Percentiles rank a stretch among this genome's conserved stretches.
Evolutionary conservation across 345 rosid species (phyloP).

Genomic region (Hibiscus mutabilis): DNA sequence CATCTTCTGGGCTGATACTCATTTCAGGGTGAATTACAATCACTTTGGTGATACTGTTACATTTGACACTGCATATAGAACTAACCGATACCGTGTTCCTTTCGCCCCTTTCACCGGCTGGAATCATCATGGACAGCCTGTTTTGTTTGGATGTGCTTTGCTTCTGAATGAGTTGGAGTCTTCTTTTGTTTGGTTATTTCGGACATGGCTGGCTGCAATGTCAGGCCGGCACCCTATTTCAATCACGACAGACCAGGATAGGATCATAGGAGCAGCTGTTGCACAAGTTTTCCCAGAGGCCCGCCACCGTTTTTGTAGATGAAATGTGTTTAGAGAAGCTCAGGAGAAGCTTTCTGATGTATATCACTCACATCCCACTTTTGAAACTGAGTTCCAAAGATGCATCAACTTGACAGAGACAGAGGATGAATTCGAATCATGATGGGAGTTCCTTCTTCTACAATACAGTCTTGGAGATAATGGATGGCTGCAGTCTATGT

Average conservation of each 20-base stretch:
- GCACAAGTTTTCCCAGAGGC: conserved; percentile 34
- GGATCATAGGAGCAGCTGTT: conserved; percentile 32
- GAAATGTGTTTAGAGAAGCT: conserved; percentile 32
- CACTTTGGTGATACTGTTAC: conserved; percentile 40
- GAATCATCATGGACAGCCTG: conserved; percentile 45
- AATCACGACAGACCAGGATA: conserved; percentile 43
- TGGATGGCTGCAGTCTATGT: conserved; percentile 44
- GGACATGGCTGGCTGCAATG: conserved; percentile 39
- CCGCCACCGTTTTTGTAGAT: conserved; percentile 39
- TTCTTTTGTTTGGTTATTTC: conserved; percentile 42
- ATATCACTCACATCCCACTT: conserved; percentile 27
- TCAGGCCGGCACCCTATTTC: conserved; percentile 33
- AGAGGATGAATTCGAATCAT: conserved; percentile 36
- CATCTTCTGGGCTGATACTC: conserved; percentile 42
- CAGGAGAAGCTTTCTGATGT: conserved; percentile 36
- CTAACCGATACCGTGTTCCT: conserved; percentile 33
- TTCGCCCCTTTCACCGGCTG: conserved; percentile 43
- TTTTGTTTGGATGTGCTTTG: conserved; percentile 43
- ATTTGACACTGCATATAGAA: conserved; percentile 36
- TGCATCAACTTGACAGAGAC: conserved; percentile 33
- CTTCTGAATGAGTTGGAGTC: conserved; percentile 40
- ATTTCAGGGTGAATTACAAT: conserved; percentile 27
- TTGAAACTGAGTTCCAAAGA: conserved; percentile 39
- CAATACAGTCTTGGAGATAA: conserved; percentile 26
- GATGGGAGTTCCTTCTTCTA: conserved; percentile 32